Conservation (phyloP, 805 yeast species). For the Lachancea lanzarotensis region DNA sequence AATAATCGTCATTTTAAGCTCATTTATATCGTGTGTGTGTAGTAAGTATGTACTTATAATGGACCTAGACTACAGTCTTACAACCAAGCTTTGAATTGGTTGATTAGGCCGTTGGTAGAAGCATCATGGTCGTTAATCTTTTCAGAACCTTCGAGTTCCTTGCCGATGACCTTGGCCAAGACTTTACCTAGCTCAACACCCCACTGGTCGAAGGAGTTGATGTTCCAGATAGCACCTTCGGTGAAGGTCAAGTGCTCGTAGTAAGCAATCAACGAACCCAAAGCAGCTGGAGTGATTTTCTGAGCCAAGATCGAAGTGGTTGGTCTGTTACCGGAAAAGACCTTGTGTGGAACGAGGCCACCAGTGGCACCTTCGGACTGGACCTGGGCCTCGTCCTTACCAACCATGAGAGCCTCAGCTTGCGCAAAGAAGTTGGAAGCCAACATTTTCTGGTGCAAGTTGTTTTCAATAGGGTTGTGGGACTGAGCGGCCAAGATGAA, state of each 20-base stretch:
- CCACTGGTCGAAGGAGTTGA: conserved; percentile 99
- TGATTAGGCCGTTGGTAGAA: conserved; percentile 87
- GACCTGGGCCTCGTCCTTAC: conserved; percentile 80
- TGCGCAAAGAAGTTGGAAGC: conserved; percentile 99
- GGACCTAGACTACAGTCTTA: conserved; percentile 9
- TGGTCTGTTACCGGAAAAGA: conserved; percentile 97
- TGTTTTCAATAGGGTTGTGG: conserved; percentile 92
- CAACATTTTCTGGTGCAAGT: conserved; percentile 94
- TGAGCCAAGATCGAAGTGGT: conserved; percentile 95
- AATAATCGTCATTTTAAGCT: conserved; percentile 1
- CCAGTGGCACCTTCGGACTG: conserved; percentile 86
- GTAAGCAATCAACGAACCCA: conserved; percentile 95
- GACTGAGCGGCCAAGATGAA: conserved; percentile 95
- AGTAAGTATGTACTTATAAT: not conserved
- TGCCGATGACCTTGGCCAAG: conserved; percentile 90
- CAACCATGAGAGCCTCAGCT: conserved; percentile 95
- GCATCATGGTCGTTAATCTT: conserved; percentile 71
- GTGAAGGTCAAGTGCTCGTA: conserved; percentile 96
- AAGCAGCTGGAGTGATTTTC: conserved; percentile 91
- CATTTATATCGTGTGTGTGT: conserved; percentile 1
- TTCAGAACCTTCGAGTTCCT: conserved; percentile 64
- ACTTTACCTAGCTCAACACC: conserved; percentile 99
- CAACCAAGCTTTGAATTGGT: conserved; percentile 88
- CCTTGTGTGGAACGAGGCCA: conserved; percentile 87
- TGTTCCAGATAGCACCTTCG: conserved; percentile 99